Base-by-base conservation (phyloP, 2,329 filamentous ascomycete species). In the Botryotinia globosa region DNA sequence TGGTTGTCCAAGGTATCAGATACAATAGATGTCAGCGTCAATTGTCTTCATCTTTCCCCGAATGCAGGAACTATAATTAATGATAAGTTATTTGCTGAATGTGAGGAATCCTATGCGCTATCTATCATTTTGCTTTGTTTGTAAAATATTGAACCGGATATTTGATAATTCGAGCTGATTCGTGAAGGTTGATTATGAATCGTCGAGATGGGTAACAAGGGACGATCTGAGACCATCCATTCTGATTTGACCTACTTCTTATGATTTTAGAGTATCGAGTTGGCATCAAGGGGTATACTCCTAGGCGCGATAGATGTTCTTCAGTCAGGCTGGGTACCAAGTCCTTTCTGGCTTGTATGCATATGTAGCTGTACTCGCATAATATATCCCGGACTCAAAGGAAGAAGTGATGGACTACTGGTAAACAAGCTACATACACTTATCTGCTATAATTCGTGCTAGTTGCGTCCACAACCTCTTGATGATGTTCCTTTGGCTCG, bases 351-450 rank as follows among this genome's bases (percentile, higher is more conserved):
- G 34, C 37, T 61, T 39, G 37, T 34, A 39, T 62, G 37, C 59
- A 62, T 62, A 62, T n/a, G 59, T n/a, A 61, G 34, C 25, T 37
- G 58, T 61, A 37, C 58, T 61, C 34, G 34, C 58, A 61, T n/a
- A 34, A 39, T n/a, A 22, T 22, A 39, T 37, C 58, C 54, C 8
- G 3, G 54, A 34, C 54, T 6, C 22, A 37, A 39, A 10, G 14
- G 25, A 18, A 62, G 34, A n/a, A 16, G 59, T n/a, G 37, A 18
- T 62, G 22, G 34, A 61, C 34, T 61, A 48, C 48, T 51, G 48
- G 48, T 14, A n/a, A 32, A 32, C 51, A 56, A 14, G 4, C 48
- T 3, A 51, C 12, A 51, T n/a, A n/a, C 16, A 51, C 48, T 14
- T n/a, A n/a, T 51, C 12, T 51, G 12, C 48, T 4, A 51, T n/a